Conservation (phyloP, 2,329 filamentous ascomycete species). For the Lasiodiplodia hormozganensis region DNA sequence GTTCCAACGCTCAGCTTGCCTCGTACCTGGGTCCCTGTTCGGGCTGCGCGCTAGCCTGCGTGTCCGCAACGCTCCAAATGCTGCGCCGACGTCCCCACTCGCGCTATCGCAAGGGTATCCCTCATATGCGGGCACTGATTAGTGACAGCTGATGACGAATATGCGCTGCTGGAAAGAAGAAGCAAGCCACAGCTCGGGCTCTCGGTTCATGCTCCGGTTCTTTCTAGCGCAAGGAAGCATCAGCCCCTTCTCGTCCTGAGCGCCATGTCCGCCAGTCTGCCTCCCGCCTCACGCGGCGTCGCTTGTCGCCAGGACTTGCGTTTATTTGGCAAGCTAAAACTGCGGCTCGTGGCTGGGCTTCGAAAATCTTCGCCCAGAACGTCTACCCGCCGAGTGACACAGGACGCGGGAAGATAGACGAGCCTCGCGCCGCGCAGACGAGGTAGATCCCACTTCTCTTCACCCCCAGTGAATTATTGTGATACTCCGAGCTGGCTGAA, state of each 20-base stretch:
- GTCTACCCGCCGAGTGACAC: neutral
- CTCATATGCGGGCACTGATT: neutral
- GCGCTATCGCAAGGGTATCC: neutral
- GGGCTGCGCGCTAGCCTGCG: neutral
- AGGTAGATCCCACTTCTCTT: neutral
- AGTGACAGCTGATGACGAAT: constrained; percentile 6
- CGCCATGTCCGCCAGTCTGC: neutral
- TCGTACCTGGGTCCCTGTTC: neutral
- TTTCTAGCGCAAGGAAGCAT: neutral
- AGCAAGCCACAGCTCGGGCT: too few relatives aligned
- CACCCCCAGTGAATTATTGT: too few relatives aligned
- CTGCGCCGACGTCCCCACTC: neutral
- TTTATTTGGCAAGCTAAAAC: neutral
- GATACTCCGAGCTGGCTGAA: neutral
- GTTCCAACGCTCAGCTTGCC: constrained; percentile 4
- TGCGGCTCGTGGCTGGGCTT: neutral
- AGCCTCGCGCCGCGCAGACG: neutral
- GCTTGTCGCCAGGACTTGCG: neutral
- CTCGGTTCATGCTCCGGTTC: neutral
- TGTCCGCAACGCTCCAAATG: neutral
- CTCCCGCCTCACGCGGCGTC: neutral
- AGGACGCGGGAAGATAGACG: neutral
- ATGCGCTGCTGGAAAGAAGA: neutral
- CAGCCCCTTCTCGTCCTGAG: neutral
- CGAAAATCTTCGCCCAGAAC: neutral